Evolutionary conservation across 139 green algal genomes (phyloP), one percentile per base, ranked within the genome.

Genomic region (Chlorella sp.): DNA sequence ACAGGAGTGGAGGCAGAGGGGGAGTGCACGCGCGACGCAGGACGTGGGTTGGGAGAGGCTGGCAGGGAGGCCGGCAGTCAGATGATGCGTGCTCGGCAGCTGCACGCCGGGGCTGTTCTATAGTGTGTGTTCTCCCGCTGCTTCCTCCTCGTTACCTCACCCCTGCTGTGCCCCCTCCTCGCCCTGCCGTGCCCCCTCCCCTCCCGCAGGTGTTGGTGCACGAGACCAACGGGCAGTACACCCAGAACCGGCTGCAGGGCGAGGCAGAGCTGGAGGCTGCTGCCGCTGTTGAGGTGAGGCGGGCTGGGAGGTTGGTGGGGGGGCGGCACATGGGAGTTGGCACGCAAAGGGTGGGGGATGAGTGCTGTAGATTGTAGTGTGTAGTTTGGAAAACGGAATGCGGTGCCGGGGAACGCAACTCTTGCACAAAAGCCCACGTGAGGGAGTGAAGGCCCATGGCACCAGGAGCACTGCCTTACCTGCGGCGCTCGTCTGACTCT

Each of bases 221-320:
- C 89, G 87, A 95, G 53, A 97, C 96, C 24, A 95, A 97, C 83
- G 96, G 95, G 7, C 95, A 98, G 92, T 98, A 95, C 85, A 88
- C 88, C 0, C 64, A 76, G 40, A 40, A 60, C 68, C 82, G 89
- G 0, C 81, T 73, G 37, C 61, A 91, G 30, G n/a, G 32, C 48
- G 88, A 92, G 64, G 94, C 91, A 5, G 90, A 93, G 69, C 83
- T 97, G 48, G 94, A 97, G 79, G 93, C 92, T 39, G 92, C 90
- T 11, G 88, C 91, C 11, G 91, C 87, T 9, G 86, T 91, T 3
- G 92, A 95, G 89, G 91, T 93, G 7, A 21, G 82, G 80, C 30
- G 34, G 12, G 34, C n/a, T 22, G 48, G 80, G 7, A 0, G 80
- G 80, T 2, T 5, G 34, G 32, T 81, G 30, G 68, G 68, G 68